Percentiles rank a stretch among this genome's conserved stretches.
Conservation (phyloP, 148 eudicot genomes). For the Polygonum aviculare region DNA sequence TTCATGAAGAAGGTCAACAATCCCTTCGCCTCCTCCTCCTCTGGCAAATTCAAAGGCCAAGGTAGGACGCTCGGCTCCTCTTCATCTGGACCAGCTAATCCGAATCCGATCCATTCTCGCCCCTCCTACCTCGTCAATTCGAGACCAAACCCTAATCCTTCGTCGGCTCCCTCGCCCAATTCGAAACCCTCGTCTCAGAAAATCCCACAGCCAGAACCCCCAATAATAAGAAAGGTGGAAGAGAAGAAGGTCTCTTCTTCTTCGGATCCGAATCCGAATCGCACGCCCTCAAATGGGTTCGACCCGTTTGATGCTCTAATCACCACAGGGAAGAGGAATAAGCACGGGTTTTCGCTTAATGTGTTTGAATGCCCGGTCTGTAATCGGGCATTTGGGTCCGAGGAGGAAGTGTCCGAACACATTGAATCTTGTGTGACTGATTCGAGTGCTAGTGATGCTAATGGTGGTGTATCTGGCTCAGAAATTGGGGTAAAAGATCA, state of each 20-base stretch:
- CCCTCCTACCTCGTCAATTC: constrained; percentile 21
- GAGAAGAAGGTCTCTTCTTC: neutral
- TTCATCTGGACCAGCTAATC: constrained; percentile 31
- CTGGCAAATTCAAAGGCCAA: constrained; percentile 81
- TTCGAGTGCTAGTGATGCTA: constrained; percentile 17
- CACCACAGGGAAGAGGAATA: constrained; percentile 64
- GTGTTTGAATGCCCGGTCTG: constrained; percentile 94
- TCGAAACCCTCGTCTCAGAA: constrained; percentile 41
- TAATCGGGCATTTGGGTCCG: constrained; percentile 54
- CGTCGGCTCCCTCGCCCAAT: constrained; percentile 16
- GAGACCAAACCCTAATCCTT: constrained; percentile 14
- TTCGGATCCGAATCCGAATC: constrained; percentile 6
- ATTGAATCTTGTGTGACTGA: constrained; percentile 58
- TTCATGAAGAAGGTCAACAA: constrained; percentile 90
- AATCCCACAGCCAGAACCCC: constrained; percentile 18
- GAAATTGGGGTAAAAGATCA: constrained; percentile 14
- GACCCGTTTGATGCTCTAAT: constrained; percentile 70
- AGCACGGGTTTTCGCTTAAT: constrained; percentile 54
- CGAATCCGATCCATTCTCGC: constrained; percentile 23
- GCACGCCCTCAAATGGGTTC: constrained; percentile 40
- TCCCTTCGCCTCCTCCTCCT: constrained; percentile 53
- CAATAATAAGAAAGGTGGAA: neutral
- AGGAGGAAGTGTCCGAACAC: constrained; percentile 72
- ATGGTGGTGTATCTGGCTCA: constrained; percentile 12
- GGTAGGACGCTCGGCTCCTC: constrained; percentile 77